Evolutionary conservation across 2,329 filamentous ascomycete species (phyloP), one percentile per base, ranked within the genome.

Genomic region (Xylaria sp.): DNA sequence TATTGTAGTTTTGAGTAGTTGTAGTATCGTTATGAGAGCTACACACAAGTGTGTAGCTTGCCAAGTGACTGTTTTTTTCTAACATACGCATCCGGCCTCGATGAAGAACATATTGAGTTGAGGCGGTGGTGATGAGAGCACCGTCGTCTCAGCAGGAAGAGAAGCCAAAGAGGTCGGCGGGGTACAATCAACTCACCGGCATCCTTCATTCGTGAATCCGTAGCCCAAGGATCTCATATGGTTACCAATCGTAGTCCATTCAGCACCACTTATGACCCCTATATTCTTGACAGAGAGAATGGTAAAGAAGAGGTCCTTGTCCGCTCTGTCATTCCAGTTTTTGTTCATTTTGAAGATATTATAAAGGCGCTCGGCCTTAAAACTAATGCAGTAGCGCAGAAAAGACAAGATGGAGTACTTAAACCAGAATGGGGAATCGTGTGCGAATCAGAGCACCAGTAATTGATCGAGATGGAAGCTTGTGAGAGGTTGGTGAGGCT

Each of bases 191-290:
- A 85, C 87, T 81, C 81, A 89, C 87, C 88, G 86, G 73, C 88
- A 89, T 73, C 88, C 88, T 77, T 90, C 87, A 81, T 90, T 89
- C 20, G 88, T 89, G 78, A 90, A 89, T 78, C 86, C 86, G 74
- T 90, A 89, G 64, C 88, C 87, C 66, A 89, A 75, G 43, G 80
- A 79, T 69, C 88, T 83, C 88, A 90, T 89, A 70, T 87, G 83
- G 77, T 87, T 87, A 71, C 88, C 88, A 74, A 90, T 89, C 48
- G 84, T 87, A 33, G 83, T 86, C 88, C 88, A 90, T 87, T 90
- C 88, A 18, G 82, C 80, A 67, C 86, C 87, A 78, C 86, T 89
- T 78, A 90, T 89, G 76, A 89, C 83, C 71, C 87, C 88, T 74
- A 90, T 88, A 77, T 89, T 88, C 80, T 90, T 90, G 58, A 89